A percentile compares a stretch with the other conserved stretches of the same genome.
Conservation (phyloP, 169 alveolate genomes). For the Pseudocohnilembus persalinus region DNA sequence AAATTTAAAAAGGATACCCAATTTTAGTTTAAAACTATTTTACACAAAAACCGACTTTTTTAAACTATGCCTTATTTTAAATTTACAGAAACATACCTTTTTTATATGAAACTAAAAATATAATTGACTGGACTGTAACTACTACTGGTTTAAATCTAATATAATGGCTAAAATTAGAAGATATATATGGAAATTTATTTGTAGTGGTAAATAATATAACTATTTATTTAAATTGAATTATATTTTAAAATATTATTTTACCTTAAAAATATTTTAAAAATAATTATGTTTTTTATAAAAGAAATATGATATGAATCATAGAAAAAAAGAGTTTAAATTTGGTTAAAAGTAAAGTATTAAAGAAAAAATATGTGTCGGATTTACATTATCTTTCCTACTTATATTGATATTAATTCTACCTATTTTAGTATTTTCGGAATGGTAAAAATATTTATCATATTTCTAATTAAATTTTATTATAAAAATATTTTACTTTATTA, state of each 20-base stretch:
- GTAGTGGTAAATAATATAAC: slow-evolving; percentile 24
- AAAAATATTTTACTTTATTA: too few species aligned
- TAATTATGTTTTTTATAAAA: not conserved
- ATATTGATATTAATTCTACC: slow-evolving; percentile 58
- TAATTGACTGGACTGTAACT: slow-evolving; percentile 88
- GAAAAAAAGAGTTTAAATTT: slow-evolving; percentile 37
- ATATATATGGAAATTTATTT: slow-evolving; percentile 56
- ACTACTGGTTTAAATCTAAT: slow-evolving; percentile 78
- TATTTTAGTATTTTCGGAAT: slow-evolving; percentile 60
- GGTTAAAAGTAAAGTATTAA: slow-evolving; percentile 33
- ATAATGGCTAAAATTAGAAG: slow-evolving; percentile 86
- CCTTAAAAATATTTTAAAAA: not conserved
- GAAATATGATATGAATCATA: slow-evolving; percentile 30
- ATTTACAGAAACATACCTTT: slow-evolving; percentile 78
- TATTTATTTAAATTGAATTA: too few species aligned
- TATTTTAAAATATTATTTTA: too few species aligned
- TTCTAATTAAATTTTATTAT: too few species aligned
- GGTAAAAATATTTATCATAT: too few species aligned
- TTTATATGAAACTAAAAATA: slow-evolving; percentile 73
- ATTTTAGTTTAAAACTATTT: slow-evolving; percentile 55
- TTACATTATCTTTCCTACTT: slow-evolving; percentile 41
- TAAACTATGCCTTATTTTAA: slow-evolving; percentile 51
- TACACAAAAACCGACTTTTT: slow-evolving; percentile 46
- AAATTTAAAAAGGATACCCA: slow-evolving; percentile 76
- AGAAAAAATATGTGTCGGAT: slow-evolving; percentile 55